These are phyloP conservation scores for Hymenoscyphus linearis DNA, from an alignment of 2,329 filamentous ascomycete species.

Conservation along the genomic window DNA sequence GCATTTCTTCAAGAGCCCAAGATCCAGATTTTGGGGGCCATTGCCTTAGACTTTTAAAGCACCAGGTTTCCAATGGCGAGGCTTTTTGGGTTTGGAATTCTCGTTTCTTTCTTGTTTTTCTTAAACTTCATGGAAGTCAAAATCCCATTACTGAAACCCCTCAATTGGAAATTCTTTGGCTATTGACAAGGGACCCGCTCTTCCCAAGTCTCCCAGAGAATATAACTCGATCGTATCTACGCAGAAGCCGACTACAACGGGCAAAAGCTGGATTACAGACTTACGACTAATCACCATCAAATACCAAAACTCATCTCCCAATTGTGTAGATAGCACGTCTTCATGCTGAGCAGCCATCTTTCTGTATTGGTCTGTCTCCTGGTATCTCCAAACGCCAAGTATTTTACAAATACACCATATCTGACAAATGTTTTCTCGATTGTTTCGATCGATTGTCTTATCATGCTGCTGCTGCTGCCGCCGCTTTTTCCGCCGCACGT, in stretches of 20 bases:
- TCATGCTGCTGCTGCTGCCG: slow-evolving; percentile 13
- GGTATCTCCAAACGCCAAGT: slow-evolving; percentile 26
- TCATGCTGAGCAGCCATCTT: background rate
- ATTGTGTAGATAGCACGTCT: background rate
- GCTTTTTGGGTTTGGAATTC: background rate
- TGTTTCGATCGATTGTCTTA: slow-evolving; percentile 26
- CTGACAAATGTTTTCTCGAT: slow-evolving; percentile 19
- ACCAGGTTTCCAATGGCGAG: background rate
- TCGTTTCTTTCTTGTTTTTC: too few relatives aligned
- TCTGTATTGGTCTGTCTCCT: slow-evolving; percentile 11
- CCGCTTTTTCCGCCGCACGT: slow-evolving; percentile 22
- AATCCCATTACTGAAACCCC: background rate
- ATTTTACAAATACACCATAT: slow-evolving; percentile 26
- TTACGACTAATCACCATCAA: background rate
- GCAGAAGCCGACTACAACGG: background rate
- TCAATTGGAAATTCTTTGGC: background rate
- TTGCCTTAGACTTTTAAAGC: too few relatives aligned
- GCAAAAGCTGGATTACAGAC: background rate
- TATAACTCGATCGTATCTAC: background rate
- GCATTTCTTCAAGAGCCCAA: slow-evolving; percentile 1
- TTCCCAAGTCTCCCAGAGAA: background rate
- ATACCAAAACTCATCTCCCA: background rate
- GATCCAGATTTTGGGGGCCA: background rate
- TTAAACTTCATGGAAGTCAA: background rate
- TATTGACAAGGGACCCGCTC: background rate